Evolutionary conservation across 305 asterid genomes (phyloP).

Genomic region (Solanum aculeatissimum): DNA sequence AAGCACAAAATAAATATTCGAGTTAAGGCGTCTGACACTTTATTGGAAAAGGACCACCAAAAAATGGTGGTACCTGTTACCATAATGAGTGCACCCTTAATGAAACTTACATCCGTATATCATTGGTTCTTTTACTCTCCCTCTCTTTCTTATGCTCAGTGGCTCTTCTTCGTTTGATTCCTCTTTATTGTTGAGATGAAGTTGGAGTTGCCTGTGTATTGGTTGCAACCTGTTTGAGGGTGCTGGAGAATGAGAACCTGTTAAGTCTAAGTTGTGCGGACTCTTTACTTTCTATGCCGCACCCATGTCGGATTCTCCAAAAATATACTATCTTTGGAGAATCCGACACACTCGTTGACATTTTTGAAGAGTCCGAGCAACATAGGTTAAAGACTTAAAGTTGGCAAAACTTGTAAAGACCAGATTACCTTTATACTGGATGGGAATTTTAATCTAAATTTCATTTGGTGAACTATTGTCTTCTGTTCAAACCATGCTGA

Average conservation of each 20-base stretch:
- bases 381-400: no score
- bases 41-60: neutral
- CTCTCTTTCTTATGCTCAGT: neutral
- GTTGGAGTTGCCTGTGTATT: neutral
- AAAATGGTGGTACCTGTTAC: neutral
- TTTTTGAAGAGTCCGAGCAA: no score
- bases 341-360: no score
- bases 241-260: neutral
- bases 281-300: no score
- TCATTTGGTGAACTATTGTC: neutral
- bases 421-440: neutral
- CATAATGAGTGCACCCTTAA: neutral
- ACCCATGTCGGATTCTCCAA: no score
- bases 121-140: neutral
- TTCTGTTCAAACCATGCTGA: neutral
- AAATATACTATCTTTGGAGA: no score
- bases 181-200: neutral
- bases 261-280: no score
- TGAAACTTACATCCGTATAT: neutral
- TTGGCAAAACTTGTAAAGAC: neutral
- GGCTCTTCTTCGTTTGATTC: neutral
- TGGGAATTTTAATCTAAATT: neutral
- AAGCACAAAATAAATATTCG: neutral
- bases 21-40: neutral
- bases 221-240: neutral